Percentiles rank a stretch among this genome's conserved stretches.
These are phyloP conservation scores for Spathaspora gorwiae DNA, from an alignment of 805 yeast genomes.

Conservation along the genomic window DNA sequence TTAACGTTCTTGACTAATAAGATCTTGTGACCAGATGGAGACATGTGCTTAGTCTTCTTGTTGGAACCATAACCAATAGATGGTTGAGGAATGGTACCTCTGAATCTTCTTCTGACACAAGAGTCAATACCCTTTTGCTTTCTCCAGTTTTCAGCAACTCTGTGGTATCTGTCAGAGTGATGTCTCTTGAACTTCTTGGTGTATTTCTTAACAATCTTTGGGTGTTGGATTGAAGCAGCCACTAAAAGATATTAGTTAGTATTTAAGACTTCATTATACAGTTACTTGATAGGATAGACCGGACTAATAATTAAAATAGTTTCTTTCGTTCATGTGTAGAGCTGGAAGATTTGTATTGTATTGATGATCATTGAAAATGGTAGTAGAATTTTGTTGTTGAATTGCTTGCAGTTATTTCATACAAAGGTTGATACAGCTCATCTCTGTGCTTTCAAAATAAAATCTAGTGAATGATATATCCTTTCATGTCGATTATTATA, in stretches of 20 bases:
- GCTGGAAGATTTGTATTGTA: no score
- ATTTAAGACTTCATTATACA: no score
- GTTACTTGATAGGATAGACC: no score
- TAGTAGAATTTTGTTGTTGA: no score
- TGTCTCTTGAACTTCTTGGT: constrained; percentile 99
- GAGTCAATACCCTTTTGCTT: constrained; percentile 99
- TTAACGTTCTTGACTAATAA: constrained; percentile 87
- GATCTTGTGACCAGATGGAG: constrained; percentile 97
- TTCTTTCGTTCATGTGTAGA: no score
- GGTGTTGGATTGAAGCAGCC: constrained; percentile 98
- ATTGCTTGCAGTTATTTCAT: no score
- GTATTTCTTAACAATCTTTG: constrained; percentile 99
- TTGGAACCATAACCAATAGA: constrained; percentile 99
- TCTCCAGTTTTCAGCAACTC: constrained; percentile 99
- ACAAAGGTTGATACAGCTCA: no score
- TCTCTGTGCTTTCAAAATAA: no score
- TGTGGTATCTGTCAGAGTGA: constrained; percentile 99
- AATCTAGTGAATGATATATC: no score
- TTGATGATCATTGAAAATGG: no score
- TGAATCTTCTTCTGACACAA: constrained; percentile 99
- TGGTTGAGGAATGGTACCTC: constrained; percentile 99
- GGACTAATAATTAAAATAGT: no score
- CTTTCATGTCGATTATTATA: no score
- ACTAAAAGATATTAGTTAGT: constrained; percentile 26
- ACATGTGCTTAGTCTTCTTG: constrained; percentile 95